Evolutionary conservation across 768 basidiomycete species (phyloP).

Genomic region (Leccinum variicolor): DNA sequence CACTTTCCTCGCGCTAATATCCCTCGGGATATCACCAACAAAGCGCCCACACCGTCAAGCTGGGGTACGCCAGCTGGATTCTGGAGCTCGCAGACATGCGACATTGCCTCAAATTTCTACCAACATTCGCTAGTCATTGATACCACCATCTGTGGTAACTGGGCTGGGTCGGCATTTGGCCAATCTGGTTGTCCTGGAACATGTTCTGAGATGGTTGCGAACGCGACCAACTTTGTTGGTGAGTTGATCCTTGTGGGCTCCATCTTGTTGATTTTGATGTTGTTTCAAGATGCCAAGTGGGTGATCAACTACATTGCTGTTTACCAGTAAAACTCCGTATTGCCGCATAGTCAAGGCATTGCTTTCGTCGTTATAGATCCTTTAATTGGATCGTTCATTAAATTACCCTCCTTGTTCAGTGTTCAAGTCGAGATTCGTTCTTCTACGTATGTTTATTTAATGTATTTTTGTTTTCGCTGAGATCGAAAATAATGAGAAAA

Average conservation of each 20-base stretch:
- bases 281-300: slow-evolving; percentile 49
- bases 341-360: neutral
- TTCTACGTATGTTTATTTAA: neutral
- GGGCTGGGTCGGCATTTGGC: slow-evolving; percentile 25
- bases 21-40: slow-evolving; percentile 46
- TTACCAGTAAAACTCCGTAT: slow-evolving; percentile 33
- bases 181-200: slow-evolving; percentile 39
- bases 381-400: neutral
- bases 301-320: slow-evolving; percentile 54
- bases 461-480: slow-evolving; percentile 2
- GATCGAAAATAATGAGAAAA: slow-evolving; percentile 21
- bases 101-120: slow-evolving; percentile 48
- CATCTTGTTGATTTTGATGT: neutral
- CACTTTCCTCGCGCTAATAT: slow-evolving; percentile 50
- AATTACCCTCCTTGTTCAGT: slow-evolving; percentile 2
- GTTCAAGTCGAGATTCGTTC: slow-evolving; percentile 5
- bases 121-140: slow-evolving; percentile 48
- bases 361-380: neutral
- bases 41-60: slow-evolving; percentile 42
- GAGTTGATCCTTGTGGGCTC: slow-evolving; percentile 9
- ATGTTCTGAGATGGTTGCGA: slow-evolving; percentile 45
- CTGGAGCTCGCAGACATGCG: slow-evolving; percentile 47
- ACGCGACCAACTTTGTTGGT: slow-evolving; percentile 55
- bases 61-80: slow-evolving; percentile 55
- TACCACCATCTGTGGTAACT: slow-evolving; percentile 33